Base-by-base conservation (phyloP, 2,329 filamentous ascomycete species). In the Aspergillus niger region DNA sequence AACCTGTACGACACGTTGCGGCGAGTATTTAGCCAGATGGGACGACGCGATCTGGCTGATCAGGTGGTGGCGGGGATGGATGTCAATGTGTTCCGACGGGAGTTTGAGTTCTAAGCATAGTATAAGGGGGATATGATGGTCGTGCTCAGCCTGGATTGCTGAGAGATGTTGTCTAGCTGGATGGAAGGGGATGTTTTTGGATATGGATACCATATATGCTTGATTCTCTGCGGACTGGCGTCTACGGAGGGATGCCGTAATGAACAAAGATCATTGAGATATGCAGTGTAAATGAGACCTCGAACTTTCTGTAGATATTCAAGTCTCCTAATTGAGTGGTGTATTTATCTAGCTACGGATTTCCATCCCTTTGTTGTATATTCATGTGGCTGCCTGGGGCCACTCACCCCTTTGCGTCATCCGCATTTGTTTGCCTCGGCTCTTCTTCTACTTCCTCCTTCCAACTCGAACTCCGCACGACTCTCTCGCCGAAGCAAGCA, bases 1-100 rank as follows among this genome's bases (percentile, higher is more conserved):
- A 99, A 97, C 71, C 81, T 99, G 61, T 97, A 97, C 76, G 96
- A 99, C 76, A 99, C 96, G 11, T 80, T 99, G 63, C 82, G 94
- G 63, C 83, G 96, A 62, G 95, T 98, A n/a, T 98, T 99, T 77
- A 93, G 89, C 8, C 92, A 96, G 80, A 98, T 99, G 95, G 90
- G 90, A 2, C 82, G 95, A 60, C 82, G 92, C 59, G 95, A 99
- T 77, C 75, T 99, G 72, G 90, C 90, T 3, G 93, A 98, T 74
- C 85, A 88, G 80, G 95, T 97, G 5, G 89, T 93, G 11, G 86
- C 89, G 1, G 94, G 93, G 26, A 94, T 99, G 81, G 92, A 98
- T 79, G 89, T 97, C 26, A 91, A 95, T 72, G 82, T 88, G 41
- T 96, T 99, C 82, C 86, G 92, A 70, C 87, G 87, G 60, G 92